A percentile compares a stretch with the other conserved stretches of the same genome.
Conservation (phyloP, 108 stramenopile species). For the Nannochloropsis gaditana region DNA sequence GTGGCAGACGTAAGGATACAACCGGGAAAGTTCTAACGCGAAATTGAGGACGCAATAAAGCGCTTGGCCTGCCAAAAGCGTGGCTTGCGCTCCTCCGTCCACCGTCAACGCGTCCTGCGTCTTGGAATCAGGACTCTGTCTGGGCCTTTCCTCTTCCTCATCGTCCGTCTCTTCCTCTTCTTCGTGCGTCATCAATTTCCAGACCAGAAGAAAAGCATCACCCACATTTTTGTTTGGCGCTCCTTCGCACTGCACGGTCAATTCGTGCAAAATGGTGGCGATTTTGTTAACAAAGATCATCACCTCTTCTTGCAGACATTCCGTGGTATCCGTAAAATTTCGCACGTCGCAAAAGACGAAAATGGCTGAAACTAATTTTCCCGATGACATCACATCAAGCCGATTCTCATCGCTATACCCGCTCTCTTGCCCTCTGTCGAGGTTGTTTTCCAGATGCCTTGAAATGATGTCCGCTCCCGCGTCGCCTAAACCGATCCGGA, state of each 20-base stretch:
- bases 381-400: slow-evolving; percentile 78
- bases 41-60: slow-evolving; percentile 25
- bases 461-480: slow-evolving; percentile 93
- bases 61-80: background rate
- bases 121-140: background rate
- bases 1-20: slow-evolving; percentile 35
- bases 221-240: slow-evolving; percentile 97
- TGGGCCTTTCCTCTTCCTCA: slow-evolving; percentile 39
- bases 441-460: slow-evolving; percentile 65
- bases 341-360: slow-evolving; percentile 89
- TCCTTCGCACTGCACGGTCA: slow-evolving; percentile 63
- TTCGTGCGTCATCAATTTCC: slow-evolving; percentile 55
- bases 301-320: slow-evolving; percentile 68
- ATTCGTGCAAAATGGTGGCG: slow-evolving; percentile 75
- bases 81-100: background rate
- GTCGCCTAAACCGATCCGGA: slow-evolving; percentile 92
- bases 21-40: slow-evolving; percentile 27
- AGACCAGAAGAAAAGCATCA: slow-evolving; percentile 84
- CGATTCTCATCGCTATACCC: background rate
- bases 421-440: background rate
- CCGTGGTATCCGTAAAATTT: slow-evolving; percentile 71
- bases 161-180: background rate
- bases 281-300: slow-evolving; percentile 92
- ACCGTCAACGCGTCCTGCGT: background rate
- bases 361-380: slow-evolving; percentile 77